Conservation (phyloP, 306 rosid species). For the Arachis stenosperma region DNA sequence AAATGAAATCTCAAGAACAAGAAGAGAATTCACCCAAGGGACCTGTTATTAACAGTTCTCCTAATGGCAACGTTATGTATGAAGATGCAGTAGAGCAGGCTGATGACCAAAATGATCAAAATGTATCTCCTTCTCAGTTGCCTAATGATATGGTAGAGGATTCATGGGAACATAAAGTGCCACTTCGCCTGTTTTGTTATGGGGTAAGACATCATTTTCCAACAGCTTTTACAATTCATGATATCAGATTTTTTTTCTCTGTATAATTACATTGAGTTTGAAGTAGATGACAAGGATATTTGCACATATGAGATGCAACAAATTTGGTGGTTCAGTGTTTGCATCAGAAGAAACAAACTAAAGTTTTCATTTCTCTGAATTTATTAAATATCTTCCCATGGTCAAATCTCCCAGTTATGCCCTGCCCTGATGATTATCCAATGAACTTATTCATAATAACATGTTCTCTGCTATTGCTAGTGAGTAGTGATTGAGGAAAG, state of each 20-base stretch:
- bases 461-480: not conserved
- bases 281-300: constrained; percentile 20
- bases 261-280: constrained; percentile 6
- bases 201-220: constrained; percentile 67
- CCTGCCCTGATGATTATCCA: not conserved
- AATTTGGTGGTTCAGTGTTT: constrained; percentile 19
- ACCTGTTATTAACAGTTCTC: constrained; percentile 41
- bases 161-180: constrained; percentile 48
- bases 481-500: too few species aligned
- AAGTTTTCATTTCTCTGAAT: constrained; percentile 23
- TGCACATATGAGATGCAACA: not conserved
- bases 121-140: constrained; percentile 44
- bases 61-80: constrained; percentile 45
- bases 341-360: constrained; percentile 15
- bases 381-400: not conserved
- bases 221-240: constrained; percentile 25
- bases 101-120: constrained; percentile 47
- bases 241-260: not conserved
- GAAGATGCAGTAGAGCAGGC: constrained; percentile 46
- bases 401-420: not conserved
- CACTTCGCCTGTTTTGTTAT: constrained; percentile 74
- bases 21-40: constrained; percentile 50
- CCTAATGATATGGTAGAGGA: constrained; percentile 53
- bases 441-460: constrained; percentile 4
- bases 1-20: constrained; percentile 56